Conservation (phyloP, 2,329 filamentous ascomycete genomes). For the Alternaria consortialis region DNA sequence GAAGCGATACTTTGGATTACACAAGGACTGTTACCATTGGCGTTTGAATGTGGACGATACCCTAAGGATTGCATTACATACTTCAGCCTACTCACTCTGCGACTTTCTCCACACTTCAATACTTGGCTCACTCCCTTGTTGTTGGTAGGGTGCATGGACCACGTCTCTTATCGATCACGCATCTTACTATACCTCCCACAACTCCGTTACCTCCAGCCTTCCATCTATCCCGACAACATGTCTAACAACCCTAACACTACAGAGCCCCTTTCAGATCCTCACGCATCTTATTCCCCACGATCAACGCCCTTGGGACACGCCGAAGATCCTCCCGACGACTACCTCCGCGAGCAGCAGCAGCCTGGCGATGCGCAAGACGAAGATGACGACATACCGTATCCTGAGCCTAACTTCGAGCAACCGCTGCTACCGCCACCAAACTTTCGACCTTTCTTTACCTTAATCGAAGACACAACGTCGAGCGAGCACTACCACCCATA, state of each 20-base stretch:
- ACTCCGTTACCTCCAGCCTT: slow-evolving; percentile 34
- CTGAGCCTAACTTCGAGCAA: slow-evolving; percentile 45
- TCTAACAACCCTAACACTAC: slow-evolving; percentile 34
- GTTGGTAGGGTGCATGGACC: slow-evolving; percentile 36
- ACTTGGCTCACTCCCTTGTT: background rate
- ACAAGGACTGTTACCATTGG: slow-evolving; percentile 16
- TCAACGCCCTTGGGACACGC: slow-evolving; percentile 35
- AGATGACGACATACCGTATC: slow-evolving; percentile 44
- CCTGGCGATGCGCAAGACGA: slow-evolving; percentile 27
- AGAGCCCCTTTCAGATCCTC: slow-evolving; percentile 27
- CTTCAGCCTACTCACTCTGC: background rate
- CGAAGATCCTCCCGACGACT: slow-evolving; percentile 35
- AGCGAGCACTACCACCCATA: slow-evolving; percentile 82
- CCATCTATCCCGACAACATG: slow-evolving; percentile 37
- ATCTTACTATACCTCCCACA: slow-evolving; percentile 29
- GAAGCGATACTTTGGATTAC: background rate
- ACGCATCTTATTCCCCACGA: slow-evolving; percentile 34
- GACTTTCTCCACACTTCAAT: background rate
- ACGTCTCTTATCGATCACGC: slow-evolving; percentile 30
- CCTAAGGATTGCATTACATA: slow-evolving; percentile 20
- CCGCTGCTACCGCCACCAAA: slow-evolving; percentile 53
- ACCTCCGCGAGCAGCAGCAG: slow-evolving; percentile 29
- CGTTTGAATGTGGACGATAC: slow-evolving; percentile 37
- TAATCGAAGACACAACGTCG: slow-evolving; percentile 79
- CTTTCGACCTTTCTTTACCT: slow-evolving; percentile 85